Evolutionary conservation across 2,329 filamentous ascomycete species (phyloP), one percentile per base, ranked within the genome.

Genomic region (Didymella pinodella): DNA sequence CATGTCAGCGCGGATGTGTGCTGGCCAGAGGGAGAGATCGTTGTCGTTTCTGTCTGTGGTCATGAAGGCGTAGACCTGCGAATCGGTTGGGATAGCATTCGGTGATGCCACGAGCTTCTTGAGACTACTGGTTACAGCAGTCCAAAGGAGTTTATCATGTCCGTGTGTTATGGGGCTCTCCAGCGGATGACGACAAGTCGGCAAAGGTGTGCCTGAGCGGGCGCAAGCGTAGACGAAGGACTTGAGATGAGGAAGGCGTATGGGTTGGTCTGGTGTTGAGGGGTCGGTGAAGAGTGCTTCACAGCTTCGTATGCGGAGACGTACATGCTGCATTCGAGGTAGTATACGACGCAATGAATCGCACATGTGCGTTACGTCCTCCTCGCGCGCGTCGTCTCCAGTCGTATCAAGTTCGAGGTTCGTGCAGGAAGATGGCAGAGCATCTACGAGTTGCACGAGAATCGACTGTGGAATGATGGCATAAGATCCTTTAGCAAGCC

Each of bases 301-400:
- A 28, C 49, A 52, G 10, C 28, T 45, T 12, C 49, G 49, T 3
- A 52, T 22, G 20, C 49, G 49, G 28, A 52, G 40, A 16, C 40
- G 49, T 12, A 52, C 28, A 12, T 52, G 49, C 38, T 52, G 49
- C 38, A 52, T 44, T 28, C 29, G n/a, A 2, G 49, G 49, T n/a
- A 52, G 49, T 36, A 45, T 8, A 14, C 5, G 6, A n/a, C 49
- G 49, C 18, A 52, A 20, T 14, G 29, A 34, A 29, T 36, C 28
- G 49, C 49, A 52, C 11, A 52, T 40, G 16, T 45, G 32, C 16
- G 12, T 36, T 26, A 20, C 14, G 18, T 36, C 46, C 20, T 26
- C 43, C 43, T 16, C 43, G 12, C 26, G 16, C n/a, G 8, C 26
- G 31, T 45, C 43, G 26, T 29, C 25, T 6, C 43, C 26, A 6